Evolutionary conservation across 139 green algal genomes (phyloP).

Genomic region (Deuterostichococcus epilithicus): DNA sequence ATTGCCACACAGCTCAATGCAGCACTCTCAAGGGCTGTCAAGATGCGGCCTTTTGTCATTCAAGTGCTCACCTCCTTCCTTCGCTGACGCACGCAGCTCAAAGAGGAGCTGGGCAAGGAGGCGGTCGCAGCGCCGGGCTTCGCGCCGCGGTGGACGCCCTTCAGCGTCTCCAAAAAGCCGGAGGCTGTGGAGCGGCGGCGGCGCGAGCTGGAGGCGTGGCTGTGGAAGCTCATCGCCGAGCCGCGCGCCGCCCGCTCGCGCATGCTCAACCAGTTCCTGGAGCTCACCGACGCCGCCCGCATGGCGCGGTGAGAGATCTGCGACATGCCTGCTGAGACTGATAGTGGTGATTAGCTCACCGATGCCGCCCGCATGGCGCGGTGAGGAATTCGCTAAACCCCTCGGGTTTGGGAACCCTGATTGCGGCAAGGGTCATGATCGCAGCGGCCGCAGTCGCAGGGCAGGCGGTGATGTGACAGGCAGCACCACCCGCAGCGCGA

Average conservation of each 20-base stretch:
- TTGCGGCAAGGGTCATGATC: too few relatives aligned
- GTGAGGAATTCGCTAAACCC: not conserved
- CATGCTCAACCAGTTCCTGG: slow-evolving; percentile 62
- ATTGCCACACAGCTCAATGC: too few relatives aligned
- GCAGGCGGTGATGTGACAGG: too few relatives aligned
- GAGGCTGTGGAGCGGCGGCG: slow-evolving; percentile 62
- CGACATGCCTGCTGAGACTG: too few relatives aligned
- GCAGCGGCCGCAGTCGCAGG: too few relatives aligned
- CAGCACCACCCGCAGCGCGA: not conserved
- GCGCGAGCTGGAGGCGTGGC: slow-evolving; percentile 66
- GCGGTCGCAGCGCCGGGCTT: slow-evolving; percentile 15
- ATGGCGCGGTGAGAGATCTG: slow-evolving; percentile 26
- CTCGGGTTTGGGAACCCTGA: not conserved
- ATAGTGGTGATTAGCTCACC: too few relatives aligned
- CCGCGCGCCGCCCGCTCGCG: slow-evolving; percentile 42
- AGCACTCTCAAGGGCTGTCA: not conserved
- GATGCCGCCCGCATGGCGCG: slow-evolving; percentile 43
- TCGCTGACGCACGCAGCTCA: slow-evolving; percentile 24
- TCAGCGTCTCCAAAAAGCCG: slow-evolving; percentile 30
- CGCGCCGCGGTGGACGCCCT: slow-evolving; percentile 18
- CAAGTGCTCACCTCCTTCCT: not conserved
- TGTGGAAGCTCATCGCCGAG: slow-evolving; percentile 60
- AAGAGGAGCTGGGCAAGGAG: slow-evolving; percentile 30
- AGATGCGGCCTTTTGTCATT: not conserved
- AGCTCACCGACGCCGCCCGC: slow-evolving; percentile 55